Conservation (phyloP, 75 land plant species). For the Sequoia sempervirens region DNA sequence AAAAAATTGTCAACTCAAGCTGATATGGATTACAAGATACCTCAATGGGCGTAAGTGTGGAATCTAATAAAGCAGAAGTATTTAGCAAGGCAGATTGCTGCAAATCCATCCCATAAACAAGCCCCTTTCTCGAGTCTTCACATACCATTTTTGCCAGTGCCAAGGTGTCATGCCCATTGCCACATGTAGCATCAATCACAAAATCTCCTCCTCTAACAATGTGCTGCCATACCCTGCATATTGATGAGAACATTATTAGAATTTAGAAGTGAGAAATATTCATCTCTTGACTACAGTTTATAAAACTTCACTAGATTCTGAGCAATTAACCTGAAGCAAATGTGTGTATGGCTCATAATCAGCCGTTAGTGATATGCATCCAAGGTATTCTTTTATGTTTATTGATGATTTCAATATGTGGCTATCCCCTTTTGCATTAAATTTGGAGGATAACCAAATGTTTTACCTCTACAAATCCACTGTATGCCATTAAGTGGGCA, state of each 20-base stretch:
- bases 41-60: conserved; percentile 32
- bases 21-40: conserved; percentile 22
- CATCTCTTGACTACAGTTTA: background rate
- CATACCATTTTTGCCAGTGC: conserved; percentile 70
- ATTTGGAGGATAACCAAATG: background rate
- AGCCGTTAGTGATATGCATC: background rate
- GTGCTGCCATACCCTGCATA: conserved; percentile 75
- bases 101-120: conserved; percentile 85
- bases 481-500: background rate
- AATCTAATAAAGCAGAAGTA: conserved; percentile 65
- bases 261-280: conserved; percentile 1
- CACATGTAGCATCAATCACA: conserved; percentile 97
- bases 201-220: conserved; percentile 67
- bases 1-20: background rate
- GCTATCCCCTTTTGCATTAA: background rate
- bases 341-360: background rate
- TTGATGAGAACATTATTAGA: background rate
- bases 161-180: conserved; percentile 93
- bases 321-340: background rate
- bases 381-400: background rate
- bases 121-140: conserved; percentile 44
- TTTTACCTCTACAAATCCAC: background rate
- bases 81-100: conserved; percentile 69
- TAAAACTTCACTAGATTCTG: background rate
- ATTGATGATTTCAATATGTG: background rate